These are phyloP conservation scores for Trichoderma harzianum DNA, from an alignment of 2,329 filamentous ascomycete species.

Conservation along the genomic window DNA sequence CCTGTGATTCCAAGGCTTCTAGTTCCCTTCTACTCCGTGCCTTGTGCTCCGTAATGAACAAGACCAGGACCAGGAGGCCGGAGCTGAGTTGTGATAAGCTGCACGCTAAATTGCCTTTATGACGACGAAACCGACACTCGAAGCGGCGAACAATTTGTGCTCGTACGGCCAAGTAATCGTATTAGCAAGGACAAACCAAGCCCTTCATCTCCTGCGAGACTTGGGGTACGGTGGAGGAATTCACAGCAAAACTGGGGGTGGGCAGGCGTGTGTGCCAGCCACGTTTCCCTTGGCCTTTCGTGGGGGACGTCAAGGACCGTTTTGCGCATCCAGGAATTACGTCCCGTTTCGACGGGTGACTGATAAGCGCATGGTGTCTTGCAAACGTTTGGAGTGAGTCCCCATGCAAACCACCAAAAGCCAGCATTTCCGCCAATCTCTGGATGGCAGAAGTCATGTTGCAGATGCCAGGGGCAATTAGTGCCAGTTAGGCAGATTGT, in stretches of 20 bases:
- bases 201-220: background rate
- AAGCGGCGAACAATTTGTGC: background rate
- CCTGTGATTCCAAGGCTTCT: slow-evolving; percentile 12
- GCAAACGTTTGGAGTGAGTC: background rate
- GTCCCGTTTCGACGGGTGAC: background rate
- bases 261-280: background rate
- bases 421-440: background rate
- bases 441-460: slow-evolving; percentile 2
- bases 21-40: slow-evolving; percentile 6
- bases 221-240: background rate
- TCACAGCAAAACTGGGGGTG: background rate
- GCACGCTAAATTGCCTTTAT: slow-evolving; percentile 2
- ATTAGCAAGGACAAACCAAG: background rate
- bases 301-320: background rate
- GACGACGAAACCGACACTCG: background rate
- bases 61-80: background rate
- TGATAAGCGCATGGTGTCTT: background rate
- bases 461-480: slow-evolving; percentile 10
- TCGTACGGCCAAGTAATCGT: background rate
- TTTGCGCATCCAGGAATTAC: background rate
- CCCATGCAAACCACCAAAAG: background rate
- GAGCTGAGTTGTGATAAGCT: slow-evolving; percentile 11
- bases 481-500: background rate
- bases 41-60: background rate
- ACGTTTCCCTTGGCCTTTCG: background rate